Base-by-base conservation (phyloP, 805 yeast species). In the Candida ficus region DNA sequence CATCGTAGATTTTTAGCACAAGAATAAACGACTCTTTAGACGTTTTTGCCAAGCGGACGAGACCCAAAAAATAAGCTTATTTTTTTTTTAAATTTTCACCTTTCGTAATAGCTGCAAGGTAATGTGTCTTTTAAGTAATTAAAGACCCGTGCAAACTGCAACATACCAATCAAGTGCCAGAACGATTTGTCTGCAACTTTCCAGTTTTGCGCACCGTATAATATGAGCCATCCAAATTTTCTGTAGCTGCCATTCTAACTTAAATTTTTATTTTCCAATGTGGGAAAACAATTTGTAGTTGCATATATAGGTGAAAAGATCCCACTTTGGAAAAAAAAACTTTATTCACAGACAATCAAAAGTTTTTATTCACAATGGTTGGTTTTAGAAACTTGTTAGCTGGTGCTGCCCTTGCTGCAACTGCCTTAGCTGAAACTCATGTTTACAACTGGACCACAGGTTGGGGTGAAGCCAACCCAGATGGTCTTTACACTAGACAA, bases 391-490 rank as follows among this genome's bases (percentile, higher is more conserved):
- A 17, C 16, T 27, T 43, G 25, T 20, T 43, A 5, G 22, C 36
- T 2, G 28, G 22, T 21, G 35, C 38, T 37, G 32, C 35, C 14
- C 12, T 43, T 5, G n/a, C 29, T 2, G 41, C 41, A 13, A 18
- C 40, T 6, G 41, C 29, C 10, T 16, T 43, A 10, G 46, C 41
- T 27, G 41, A 43, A 33, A 51, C 56, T 4, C 62, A 58, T 29
- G 53, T 37, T 28, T 62, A 52, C 51, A 55, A 68, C 53, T 71
- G 67, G 64, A 56, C 63, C 7, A 56, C 64, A 19, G 54, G 61
- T 8, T 60, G 66, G 59, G 56, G 59, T 19, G 35, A 35, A 16
- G 75, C 73, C 34, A 75, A 73, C 53, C 83, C 85, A 1, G 87
- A 80, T 46, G 84, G 84, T 5, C 49, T 61, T 19, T 53, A 53